Base-by-base conservation (phyloP, 768 basidiomycete species). In the Leccinum rimulosum region DNA sequence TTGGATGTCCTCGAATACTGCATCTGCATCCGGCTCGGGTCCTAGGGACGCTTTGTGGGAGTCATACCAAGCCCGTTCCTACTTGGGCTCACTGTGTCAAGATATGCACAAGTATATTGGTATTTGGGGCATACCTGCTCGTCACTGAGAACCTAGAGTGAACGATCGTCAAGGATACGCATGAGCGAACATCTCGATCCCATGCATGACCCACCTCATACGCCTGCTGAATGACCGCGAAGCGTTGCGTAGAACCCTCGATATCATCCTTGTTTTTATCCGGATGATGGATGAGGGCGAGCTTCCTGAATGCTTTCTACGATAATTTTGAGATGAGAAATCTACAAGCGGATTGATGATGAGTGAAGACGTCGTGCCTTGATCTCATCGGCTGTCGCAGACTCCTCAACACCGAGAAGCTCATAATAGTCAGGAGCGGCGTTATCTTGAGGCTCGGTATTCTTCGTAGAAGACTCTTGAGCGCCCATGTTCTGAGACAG, bases 21-120 rank as follows among this genome's bases (percentile, higher is more conserved):
- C 83, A 48, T 89, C 86, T 48, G 90, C 91, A 71, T 95, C 95
- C 45, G 92, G 84, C 66, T 91, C 89, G 3, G 90, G 89, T 17
- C 80, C 77, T 7, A 94, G 80, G 27, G 90, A 89, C 30, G 89
- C 86, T 58, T 88, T 86, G 72, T 98, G 96, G 5, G 86, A 86
- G 74, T 99, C 97, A 73, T 99, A 99, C 92, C 95, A 99, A 48
- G 97, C 95, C 65, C 97, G 81, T 80, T 98, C 96, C 91, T 96
- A 84, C 78, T 82, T 80, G 72, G 66, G 54, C 50, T 50, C 43
- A 61, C 33, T 49, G 48, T 57, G 60, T 69, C 56, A 65, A 61
- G 55, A 36, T 28, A 57, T n/a, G 10, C 22, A 57, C 6, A 15
- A 10, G n/a, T 25, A 55, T 17, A 33, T 38, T 2, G 57, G 54